Conservation (phyloP, 2,329 filamentous ascomycete genomes). For the Biscogniauxia mediterranea region DNA sequence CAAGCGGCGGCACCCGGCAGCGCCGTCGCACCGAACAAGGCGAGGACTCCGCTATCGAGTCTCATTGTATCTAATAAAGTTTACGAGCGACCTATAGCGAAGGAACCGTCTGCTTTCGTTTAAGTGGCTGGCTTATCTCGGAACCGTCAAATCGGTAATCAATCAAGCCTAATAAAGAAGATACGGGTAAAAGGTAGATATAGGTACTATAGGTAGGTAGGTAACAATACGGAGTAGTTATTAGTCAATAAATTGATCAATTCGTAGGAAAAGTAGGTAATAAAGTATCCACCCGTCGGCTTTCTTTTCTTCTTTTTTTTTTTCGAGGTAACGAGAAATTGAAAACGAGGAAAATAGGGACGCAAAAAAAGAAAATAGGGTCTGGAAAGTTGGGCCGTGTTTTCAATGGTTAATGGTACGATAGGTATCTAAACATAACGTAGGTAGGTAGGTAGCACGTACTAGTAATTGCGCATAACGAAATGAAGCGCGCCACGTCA, state of each 20-base stretch:
- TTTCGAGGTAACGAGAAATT: background rate
- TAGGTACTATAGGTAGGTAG: too few relatives aligned
- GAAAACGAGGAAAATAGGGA: background rate
- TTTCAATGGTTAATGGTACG: too few relatives aligned
- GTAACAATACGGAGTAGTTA: too few relatives aligned
- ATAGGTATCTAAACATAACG: background rate
- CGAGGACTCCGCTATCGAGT: conserved; percentile 23
- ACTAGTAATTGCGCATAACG: background rate
- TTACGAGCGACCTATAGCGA: background rate
- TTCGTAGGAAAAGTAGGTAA: too few relatives aligned
- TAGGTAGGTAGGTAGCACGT: background rate
- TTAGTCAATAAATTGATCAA: too few relatives aligned
- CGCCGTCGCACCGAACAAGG: conserved; percentile 28
- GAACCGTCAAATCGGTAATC: too few relatives aligned
- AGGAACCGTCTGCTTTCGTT: background rate
- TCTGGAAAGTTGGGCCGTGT: too few relatives aligned
- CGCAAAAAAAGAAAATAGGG: too few relatives aligned
- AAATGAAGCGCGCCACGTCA: background rate
- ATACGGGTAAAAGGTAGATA: too few relatives aligned
- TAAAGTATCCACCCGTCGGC: too few relatives aligned
- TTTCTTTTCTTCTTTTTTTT: background rate
- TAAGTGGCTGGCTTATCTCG: background rate
- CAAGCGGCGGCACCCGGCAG: conserved; percentile 38
- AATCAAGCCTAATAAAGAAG: too few relatives aligned
- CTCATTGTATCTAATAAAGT: conserved; percentile 28